A percentile compares a stretch with the other conserved stretches of the same genome.
Conservation (phyloP, 2,329 filamentous ascomycete genomes). For the Geosmithia putterillii region DNA sequence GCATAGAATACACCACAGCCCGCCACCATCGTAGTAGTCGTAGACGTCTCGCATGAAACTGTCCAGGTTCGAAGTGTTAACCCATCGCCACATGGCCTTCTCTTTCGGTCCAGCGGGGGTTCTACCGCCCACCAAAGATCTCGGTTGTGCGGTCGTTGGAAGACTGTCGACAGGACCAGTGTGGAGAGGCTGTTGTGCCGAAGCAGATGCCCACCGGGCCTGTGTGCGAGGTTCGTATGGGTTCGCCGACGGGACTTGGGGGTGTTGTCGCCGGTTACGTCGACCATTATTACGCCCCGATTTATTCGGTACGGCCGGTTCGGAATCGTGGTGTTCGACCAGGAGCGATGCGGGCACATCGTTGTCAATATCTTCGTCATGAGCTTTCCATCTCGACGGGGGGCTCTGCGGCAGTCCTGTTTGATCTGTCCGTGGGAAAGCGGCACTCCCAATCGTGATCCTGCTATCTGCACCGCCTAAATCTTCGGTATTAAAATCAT, state of each 20-base stretch:
- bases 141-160: slow-evolving; percentile 9
- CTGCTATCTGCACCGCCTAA: slow-evolving; percentile 33
- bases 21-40: slow-evolving; percentile 71
- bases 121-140: slow-evolving; percentile 14
- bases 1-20: slow-evolving; percentile 74
- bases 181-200: slow-evolving; percentile 38
- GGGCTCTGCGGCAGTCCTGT: not conserved
- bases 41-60: slow-evolving; percentile 79
- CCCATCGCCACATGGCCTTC: slow-evolving; percentile 84
- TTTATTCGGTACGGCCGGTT: slow-evolving; percentile 5
- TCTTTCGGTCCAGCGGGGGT: slow-evolving; percentile 37
- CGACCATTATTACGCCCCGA: not conserved
- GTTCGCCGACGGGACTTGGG: slow-evolving; percentile 15
- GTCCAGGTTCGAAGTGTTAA: slow-evolving; percentile 81
- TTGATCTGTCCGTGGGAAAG: slow-evolving; percentile 1
- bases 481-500: slow-evolving; percentile 34
- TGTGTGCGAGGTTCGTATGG: slow-evolving; percentile 29
- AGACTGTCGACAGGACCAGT: slow-evolving; percentile 15
- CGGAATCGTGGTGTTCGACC: slow-evolving; percentile 36
- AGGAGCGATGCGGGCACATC: slow-evolving; percentile 53
- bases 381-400: not conserved
- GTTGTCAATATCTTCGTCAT: slow-evolving; percentile 40
- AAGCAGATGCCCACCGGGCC: slow-evolving; percentile 42
- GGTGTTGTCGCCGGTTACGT: slow-evolving; percentile 8
- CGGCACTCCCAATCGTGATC: slow-evolving; percentile 25